Conservation (phyloP, 2,329 filamentous ascomycete species). For the Plectosphaerella sp. region DNA sequence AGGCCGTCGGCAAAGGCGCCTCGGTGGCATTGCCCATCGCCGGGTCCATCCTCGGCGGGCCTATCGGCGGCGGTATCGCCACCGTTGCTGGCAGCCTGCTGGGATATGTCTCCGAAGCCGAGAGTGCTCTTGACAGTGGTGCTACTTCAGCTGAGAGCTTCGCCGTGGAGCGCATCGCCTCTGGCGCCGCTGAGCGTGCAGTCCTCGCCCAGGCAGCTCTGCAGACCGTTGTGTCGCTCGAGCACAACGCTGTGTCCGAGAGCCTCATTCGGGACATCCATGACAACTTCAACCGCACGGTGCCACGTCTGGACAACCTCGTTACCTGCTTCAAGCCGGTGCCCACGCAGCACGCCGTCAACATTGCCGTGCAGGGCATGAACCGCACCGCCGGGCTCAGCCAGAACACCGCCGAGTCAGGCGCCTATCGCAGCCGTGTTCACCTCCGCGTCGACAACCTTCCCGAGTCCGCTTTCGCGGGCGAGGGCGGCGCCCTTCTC, state of each 20-base stretch:
- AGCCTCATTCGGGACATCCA: slow-evolving; percentile 10
- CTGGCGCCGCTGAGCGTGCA: slow-evolving; percentile 12
- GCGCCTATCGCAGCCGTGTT: background rate
- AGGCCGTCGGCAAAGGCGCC: slow-evolving; percentile 7
- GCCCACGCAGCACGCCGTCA: slow-evolving; percentile 6
- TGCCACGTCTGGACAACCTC: slow-evolving; percentile 6
- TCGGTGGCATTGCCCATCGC: slow-evolving; percentile 3
- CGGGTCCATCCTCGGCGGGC: slow-evolving; percentile 8
- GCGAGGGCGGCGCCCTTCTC: slow-evolving; percentile 3
- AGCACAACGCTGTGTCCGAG: slow-evolving; percentile 1
- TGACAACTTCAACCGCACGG: slow-evolving; percentile 4
- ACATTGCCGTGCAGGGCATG: slow-evolving; percentile 1
- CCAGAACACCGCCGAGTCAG: background rate
- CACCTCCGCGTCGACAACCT: background rate
- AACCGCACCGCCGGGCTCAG: background rate
- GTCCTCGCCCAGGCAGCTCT: slow-evolving; percentile 16
- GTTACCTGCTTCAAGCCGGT: slow-evolving; percentile 1
- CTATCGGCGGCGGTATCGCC: slow-evolving; percentile 5
- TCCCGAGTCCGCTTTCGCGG: background rate
- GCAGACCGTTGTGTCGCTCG: slow-evolving; percentile 10
- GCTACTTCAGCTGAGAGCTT: background rate
- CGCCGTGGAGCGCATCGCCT: background rate
- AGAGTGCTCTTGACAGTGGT: background rate
- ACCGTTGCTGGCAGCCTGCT: slow-evolving; percentile 7
- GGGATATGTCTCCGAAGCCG: background rate